A percentile compares a stretch with the other conserved stretches of the same genome.
Conservation (phyloP, 2,329 filamentous ascomycete genomes). For the Diaporthe ampelina region DNA sequence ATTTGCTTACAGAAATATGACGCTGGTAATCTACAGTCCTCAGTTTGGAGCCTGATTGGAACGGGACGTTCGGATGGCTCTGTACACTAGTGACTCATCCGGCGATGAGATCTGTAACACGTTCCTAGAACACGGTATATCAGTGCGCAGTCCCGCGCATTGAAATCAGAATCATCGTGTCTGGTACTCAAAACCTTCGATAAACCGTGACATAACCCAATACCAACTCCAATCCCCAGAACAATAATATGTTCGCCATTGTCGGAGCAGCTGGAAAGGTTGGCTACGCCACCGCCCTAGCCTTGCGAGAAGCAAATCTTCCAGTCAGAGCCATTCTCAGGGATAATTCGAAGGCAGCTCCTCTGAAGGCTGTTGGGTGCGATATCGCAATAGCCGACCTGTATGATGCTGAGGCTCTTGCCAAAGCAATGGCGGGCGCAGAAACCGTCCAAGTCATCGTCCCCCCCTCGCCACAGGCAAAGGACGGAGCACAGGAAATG, state of each 20-base stretch:
- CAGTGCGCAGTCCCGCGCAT: background rate
- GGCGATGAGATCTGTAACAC: background rate
- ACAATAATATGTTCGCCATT: background rate
- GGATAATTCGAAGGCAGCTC: background rate
- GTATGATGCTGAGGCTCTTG: background rate
- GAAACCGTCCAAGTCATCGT: conserved; percentile 8
- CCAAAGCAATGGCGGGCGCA: background rate
- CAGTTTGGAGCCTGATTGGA: background rate
- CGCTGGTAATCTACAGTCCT: background rate
- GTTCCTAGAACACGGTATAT: background rate
- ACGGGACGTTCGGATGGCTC: background rate
- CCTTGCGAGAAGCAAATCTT: conserved; percentile 3
- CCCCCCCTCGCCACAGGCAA: background rate
- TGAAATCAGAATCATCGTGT: background rate
- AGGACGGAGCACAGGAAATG: background rate
- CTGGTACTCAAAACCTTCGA: background rate
- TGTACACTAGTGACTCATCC: conserved; percentile 8
- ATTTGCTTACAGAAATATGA: too few species aligned
- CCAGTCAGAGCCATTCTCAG: background rate
- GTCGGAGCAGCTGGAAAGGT: conserved; percentile 1
- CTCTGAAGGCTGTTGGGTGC: background rate
- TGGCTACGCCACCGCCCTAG: conserved; percentile 1
- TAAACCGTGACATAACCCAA: background rate
- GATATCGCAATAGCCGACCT: conserved; percentile 3
- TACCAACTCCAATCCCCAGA: background rate